Evolutionary conservation across 768 basidiomycete genomes (phyloP).

Genomic region (Boletus reticuloceps): DNA sequence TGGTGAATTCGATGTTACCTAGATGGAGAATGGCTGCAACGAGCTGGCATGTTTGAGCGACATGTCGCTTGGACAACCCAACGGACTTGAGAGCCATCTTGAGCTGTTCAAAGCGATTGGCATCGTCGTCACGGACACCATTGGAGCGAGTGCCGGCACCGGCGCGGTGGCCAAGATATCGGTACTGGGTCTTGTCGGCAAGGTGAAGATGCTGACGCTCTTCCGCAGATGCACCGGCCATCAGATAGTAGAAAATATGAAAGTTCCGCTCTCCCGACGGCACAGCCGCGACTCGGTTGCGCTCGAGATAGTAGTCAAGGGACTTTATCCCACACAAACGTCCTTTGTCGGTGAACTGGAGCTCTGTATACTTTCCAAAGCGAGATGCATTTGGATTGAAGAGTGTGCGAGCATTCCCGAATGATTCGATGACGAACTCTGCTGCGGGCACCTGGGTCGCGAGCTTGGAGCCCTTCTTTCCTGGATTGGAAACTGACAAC

Average conservation of each 20-base stretch:
- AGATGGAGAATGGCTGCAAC: constrained; percentile 95
- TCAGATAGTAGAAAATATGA: constrained; percentile 96
- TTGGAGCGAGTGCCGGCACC: constrained; percentile 40
- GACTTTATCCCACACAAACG: constrained; percentile 89
- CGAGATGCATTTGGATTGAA: constrained; percentile 95
- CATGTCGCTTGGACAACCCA: constrained; percentile 90
- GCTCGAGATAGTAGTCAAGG: constrained; percentile 94
- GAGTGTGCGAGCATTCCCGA: constrained; percentile 89
- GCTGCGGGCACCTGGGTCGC: constrained; percentile 84
- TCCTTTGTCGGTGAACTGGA: constrained; percentile 94
- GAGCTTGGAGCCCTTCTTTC: constrained; percentile 94
- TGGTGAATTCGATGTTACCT: constrained; percentile 90
- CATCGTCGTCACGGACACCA: constrained; percentile 72
- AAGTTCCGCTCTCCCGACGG: constrained; percentile 95
- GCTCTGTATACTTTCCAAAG: constrained; percentile 96
- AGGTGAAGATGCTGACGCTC: constrained; percentile 89
- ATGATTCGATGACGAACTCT: constrained; percentile 93
- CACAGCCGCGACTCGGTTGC: constrained; percentile 82
- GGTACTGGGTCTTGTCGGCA: constrained; percentile 74
- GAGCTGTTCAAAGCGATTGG: constrained; percentile 87
- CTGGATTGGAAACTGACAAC: constrained; percentile 80
- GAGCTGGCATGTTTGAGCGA: constrained; percentile 94
- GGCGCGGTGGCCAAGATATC: constrained; percentile 79
- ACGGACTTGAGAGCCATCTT: constrained; percentile 92
- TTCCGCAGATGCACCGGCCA: constrained; percentile 85